phyloP scores from a whole-genome alignment of 768 basidiomycete species.

The Panellus pusillus region DNA sequence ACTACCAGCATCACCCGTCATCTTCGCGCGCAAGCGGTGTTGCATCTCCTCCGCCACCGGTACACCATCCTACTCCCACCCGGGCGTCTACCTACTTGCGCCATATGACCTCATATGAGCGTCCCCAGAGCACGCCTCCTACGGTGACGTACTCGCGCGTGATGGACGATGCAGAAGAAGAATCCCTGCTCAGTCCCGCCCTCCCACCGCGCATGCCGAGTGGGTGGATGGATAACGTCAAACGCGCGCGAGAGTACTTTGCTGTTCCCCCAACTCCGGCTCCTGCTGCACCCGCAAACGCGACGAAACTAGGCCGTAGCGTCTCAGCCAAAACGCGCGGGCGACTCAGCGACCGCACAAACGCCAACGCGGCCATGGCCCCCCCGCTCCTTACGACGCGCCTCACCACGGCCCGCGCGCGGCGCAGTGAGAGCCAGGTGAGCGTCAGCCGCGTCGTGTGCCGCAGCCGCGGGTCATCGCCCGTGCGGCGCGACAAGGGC shows the following conservation, averaged over 20 bases:
- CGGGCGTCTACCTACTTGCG: conserved; percentile 70
- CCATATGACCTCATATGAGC: conserved; percentile 61
- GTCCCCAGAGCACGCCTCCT: conserved; percentile 30
- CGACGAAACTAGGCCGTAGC: conserved; percentile 11
- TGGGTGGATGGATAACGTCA: conserved; percentile 23
- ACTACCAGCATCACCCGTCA: conserved; percentile 31
- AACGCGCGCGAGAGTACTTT: conserved; percentile 21
- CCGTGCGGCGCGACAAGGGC: conserved; percentile 21
- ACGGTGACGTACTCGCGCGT: conserved; percentile 30
- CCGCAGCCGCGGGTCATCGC: conserved; percentile 21
- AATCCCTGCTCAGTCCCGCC: conserved; percentile 19
- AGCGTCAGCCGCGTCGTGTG: conserved; percentile 21
- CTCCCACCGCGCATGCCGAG: conserved; percentile 18
- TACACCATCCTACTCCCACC: conserved; percentile 41
- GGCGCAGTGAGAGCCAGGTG: conserved; percentile 21
- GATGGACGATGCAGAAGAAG: conserved; percentile 21
- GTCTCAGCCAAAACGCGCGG: conserved; percentile 20
- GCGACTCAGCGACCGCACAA: conserved; percentile 21
- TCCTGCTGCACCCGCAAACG: conserved; percentile 1
- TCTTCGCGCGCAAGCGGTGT: conserved; percentile 37
- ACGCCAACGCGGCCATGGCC: not conserved
- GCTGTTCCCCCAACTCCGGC: conserved; percentile 7
- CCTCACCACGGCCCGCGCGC: conserved; percentile 7
- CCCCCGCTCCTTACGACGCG: conserved; percentile 18
- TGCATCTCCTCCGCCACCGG: conserved; percentile 27